A percentile compares a stretch with the other conserved stretches of the same genome.
phyloP scores from a whole-genome alignment of 164 flowering plant species.

The Nelumbo lutea region DNA sequence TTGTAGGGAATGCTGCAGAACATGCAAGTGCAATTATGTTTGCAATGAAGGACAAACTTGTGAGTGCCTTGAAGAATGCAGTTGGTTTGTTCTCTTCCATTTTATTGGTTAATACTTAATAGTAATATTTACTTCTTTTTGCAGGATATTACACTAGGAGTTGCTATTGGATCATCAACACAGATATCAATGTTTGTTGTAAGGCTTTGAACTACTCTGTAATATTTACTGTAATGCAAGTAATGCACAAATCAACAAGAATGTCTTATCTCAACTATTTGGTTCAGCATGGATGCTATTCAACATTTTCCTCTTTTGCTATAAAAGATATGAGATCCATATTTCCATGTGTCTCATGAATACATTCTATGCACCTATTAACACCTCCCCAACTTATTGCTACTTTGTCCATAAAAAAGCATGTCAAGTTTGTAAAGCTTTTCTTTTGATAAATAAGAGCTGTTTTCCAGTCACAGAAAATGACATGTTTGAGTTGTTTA shows the following conservation, averaged over 20 bases:
- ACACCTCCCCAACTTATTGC: too few relatives aligned
- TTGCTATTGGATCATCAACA: slow-evolving; percentile 75
- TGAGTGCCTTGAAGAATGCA: slow-evolving; percentile 24
- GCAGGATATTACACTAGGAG: slow-evolving; percentile 69
- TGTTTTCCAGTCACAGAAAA: not conserved
- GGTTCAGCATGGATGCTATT: too few relatives aligned
- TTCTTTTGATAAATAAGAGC: too few relatives aligned
- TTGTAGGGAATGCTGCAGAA: slow-evolving; percentile 79
- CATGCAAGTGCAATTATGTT: slow-evolving; percentile 82
- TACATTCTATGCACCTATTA: too few relatives aligned
- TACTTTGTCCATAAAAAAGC: too few relatives aligned
- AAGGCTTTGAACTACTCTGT: slow-evolving; percentile 5
- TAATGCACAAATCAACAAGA: too few relatives aligned
- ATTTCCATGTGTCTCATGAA: too few relatives aligned
- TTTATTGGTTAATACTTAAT: slow-evolving; percentile 5
- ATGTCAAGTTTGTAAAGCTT: too few relatives aligned
- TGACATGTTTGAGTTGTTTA: not conserved
- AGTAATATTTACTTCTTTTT: slow-evolving; percentile 3
- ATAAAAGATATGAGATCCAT: too few relatives aligned
- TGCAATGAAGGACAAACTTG: slow-evolving; percentile 72
- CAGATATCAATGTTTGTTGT: slow-evolving; percentile 87
- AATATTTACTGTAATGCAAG: too few relatives aligned
- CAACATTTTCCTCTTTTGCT: too few relatives aligned
- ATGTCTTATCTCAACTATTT: too few relatives aligned
- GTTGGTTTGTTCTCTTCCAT: slow-evolving; percentile 1